These are phyloP conservation scores for Peronospora belbahrii DNA, from an alignment of 352 stramenopile genomes.

Conservation along the genomic window DNA sequence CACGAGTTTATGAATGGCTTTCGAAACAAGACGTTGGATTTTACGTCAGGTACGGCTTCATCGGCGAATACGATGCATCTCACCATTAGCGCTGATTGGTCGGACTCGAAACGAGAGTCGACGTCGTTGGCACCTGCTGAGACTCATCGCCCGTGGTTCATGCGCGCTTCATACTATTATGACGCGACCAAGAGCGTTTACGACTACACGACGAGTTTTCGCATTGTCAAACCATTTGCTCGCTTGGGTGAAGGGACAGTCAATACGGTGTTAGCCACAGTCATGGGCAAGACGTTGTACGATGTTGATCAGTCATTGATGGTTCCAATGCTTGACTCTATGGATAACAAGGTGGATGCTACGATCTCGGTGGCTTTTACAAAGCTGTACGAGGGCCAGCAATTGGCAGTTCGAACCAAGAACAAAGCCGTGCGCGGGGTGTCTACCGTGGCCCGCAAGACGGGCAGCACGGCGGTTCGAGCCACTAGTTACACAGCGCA, in stretches of 20 bases:
- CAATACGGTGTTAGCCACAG: slow-evolving; percentile 52
- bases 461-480: slow-evolving; percentile 34
- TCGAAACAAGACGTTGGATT: slow-evolving; percentile 20
- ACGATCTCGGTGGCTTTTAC: slow-evolving; percentile 57
- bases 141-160: slow-evolving; percentile 58
- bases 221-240: slow-evolving; percentile 49
- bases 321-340: slow-evolving; percentile 42
- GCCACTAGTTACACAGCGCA: slow-evolving; percentile 55
- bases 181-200: slow-evolving; percentile 74
- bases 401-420: slow-evolving; percentile 57
- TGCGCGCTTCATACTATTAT: slow-evolving; percentile 74
- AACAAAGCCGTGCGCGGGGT: slow-evolving; percentile 38
- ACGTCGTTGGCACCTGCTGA: slow-evolving; percentile 5
- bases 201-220: slow-evolving; percentile 77
- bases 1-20: slow-evolving; percentile 29
- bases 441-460: slow-evolving; percentile 32
- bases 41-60: slow-evolving; percentile 22
- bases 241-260: slow-evolving; percentile 57
- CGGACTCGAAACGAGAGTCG: not conserved
- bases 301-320: slow-evolving; percentile 54
- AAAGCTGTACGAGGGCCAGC: slow-evolving; percentile 56
- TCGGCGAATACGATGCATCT: slow-evolving; percentile 20
- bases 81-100: slow-evolving; percentile 22
- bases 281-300: slow-evolving; percentile 50
- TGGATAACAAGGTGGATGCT: slow-evolving; percentile 69